A percentile compares a stretch with the other conserved stretches of the same genome.
Evolutionary conservation across 1,284 basidiomycete genomes (phyloP).

Genomic region (Volvariella volvacea): DNA sequence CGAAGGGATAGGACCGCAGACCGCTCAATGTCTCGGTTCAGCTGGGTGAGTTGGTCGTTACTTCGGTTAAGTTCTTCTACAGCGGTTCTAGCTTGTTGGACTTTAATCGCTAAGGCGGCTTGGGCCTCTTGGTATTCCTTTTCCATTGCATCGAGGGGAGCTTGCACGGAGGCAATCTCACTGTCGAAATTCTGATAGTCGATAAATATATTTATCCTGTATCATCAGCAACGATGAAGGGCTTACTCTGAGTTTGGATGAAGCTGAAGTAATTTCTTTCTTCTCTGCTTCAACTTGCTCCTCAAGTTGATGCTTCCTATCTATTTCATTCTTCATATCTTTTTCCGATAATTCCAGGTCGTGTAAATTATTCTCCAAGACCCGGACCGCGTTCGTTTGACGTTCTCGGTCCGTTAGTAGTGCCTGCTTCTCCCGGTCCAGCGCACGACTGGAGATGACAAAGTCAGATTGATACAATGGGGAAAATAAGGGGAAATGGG

Average conservation of each 20-base stretch:
- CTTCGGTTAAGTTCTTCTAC: conserved; percentile 64
- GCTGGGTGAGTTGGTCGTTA: conserved; percentile 54
- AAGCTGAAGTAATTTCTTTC: conserved; percentile 43
- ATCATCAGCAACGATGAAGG: neutral
- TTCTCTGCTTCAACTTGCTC: conserved; percentile 56
- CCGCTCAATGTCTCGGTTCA: conserved; percentile 62
- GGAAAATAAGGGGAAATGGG: neutral
- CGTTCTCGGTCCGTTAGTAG: conserved; percentile 63
- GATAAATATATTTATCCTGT: neutral
- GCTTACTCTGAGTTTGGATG: conserved; percentile 40
- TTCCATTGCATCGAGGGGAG: conserved; percentile 65
- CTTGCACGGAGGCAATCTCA: conserved; percentile 55
- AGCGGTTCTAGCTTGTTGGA: conserved; percentile 43
- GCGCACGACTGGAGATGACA: conserved; percentile 14
- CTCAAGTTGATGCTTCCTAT: conserved; percentile 58
- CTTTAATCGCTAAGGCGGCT: conserved; percentile 43
- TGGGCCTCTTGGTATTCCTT: conserved; percentile 51
- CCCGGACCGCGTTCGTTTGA: conserved; percentile 48
- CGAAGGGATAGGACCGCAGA: conserved; percentile 20
- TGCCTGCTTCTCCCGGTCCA: conserved; percentile 62
- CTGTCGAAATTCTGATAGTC: conserved; percentile 55
- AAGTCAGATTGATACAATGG: neutral
- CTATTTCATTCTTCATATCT: conserved; percentile 54
- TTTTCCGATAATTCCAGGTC: conserved; percentile 58
- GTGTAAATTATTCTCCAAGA: conserved; percentile 52